Evolutionary conservation across 176 grass and related monocot species (phyloP), one percentile per base, ranked within the genome.

Genomic region (Carex parvula): DNA sequence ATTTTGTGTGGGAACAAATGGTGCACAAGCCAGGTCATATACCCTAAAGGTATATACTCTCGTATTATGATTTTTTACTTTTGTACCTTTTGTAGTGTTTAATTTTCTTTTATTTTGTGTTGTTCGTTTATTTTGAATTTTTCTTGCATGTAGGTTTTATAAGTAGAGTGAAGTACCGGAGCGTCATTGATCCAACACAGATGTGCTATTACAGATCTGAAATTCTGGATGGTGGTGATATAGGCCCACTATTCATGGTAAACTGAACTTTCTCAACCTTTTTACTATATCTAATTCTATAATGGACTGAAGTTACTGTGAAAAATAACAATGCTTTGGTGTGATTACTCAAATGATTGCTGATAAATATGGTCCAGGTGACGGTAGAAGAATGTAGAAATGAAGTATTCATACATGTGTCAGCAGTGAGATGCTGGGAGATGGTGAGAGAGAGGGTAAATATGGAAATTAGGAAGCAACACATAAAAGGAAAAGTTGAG

Each of bases 391-490:
- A 94, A 82, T 88, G 81, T 64, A 87, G 86, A 84, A 87, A 82
- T 33, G 92, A 94, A 92, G 84, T 92, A 88, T 94, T 94, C 59
- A 84, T 94, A 46, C 88, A 92, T 52, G 60, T 88, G 21, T 90
- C 92, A 69, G 88, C 90, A 68, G 84, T 88, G 42, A 92, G 85
- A 85, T 94, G 92, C 67, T 97, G 92, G 95, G 91, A 97, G 44
- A 94, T 97, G 95, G 90, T 94, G 79, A 91, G 92, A 75, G 92
- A 92, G 81, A 97, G 87, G 84, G 88, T 97, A 81, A 97, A 94
- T 82, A 54, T 94, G 86, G 89, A 97, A 92, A 94, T 97, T 80
- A 88, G 89, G 79, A 88, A 87, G 81, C 92, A 91, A 55, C 84
- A 91, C 26, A 79, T 80, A 79, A 92, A 89, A 76, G 90, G 90